phyloP scores from a whole-genome alignment of 495 filamentous ascomycete species.

The Aspergillus bertholletiae region DNA sequence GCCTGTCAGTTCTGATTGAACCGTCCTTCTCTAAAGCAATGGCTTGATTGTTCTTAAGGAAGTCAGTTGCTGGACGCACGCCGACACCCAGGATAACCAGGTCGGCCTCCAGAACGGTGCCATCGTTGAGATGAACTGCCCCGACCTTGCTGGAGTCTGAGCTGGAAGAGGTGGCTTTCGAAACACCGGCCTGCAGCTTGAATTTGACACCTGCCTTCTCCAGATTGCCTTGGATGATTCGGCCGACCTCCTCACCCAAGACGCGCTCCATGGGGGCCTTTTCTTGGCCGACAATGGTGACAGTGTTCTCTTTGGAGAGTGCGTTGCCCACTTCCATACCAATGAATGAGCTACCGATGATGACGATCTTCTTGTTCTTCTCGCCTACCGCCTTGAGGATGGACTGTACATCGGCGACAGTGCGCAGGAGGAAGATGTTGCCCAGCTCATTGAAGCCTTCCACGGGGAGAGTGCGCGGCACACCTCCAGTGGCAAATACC shows the following conservation, averaged over 20 bases:
- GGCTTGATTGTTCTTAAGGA: slow-evolving; percentile 66
- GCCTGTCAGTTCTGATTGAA: slow-evolving; percentile 71
- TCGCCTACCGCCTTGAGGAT: slow-evolving; percentile 78
- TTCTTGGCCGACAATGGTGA: slow-evolving; percentile 95
- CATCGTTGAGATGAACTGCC: slow-evolving; percentile 79
- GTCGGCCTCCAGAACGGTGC: slow-evolving; percentile 79
- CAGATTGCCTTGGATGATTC: slow-evolving; percentile 69
- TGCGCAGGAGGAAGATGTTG: slow-evolving; percentile 83
- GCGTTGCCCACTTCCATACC: slow-evolving; percentile 92
- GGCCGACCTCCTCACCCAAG: slow-evolving; percentile 78
- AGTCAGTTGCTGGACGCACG: slow-evolving; percentile 81
- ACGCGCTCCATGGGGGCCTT: slow-evolving; percentile 80
- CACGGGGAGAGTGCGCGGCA: slow-evolving; percentile 72
- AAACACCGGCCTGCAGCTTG: slow-evolving; percentile 72
- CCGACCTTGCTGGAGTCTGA: slow-evolving; percentile 68
- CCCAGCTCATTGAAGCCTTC: slow-evolving; percentile 79
- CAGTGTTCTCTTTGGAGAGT: slow-evolving; percentile 67
- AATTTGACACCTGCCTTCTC: slow-evolving; percentile 89
- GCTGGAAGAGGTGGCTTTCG: slow-evolving; percentile 69
- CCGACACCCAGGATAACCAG: slow-evolving; percentile 89
- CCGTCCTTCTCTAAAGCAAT: slow-evolving; percentile 74
- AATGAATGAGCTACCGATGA: slow-evolving; percentile 91
- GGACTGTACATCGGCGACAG: slow-evolving; percentile 65
- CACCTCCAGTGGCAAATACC: slow-evolving; percentile 82
- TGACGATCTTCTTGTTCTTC: slow-evolving; percentile 84